A percentile compares a stretch with the other conserved stretches of the same genome.
Conservation (phyloP, 2,329 filamentous ascomycete species). For the Meredithiella fracta region DNA sequence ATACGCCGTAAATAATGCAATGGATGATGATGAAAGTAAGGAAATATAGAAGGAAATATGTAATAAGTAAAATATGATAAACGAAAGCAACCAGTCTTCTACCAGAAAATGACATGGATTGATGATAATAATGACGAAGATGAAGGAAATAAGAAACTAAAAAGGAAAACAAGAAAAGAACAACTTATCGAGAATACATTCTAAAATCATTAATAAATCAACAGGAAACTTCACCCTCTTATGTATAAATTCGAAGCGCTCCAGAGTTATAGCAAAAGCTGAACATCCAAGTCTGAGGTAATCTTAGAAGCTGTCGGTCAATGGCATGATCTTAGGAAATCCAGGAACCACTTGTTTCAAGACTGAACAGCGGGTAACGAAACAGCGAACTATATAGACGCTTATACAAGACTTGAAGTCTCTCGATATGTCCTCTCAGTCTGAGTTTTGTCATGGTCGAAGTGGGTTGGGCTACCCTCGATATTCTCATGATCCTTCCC, state of each 20-base stretch:
- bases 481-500: too few relatives aligned
- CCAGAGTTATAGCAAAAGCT: neutral
- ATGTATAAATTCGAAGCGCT: neutral
- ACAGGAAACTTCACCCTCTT: neutral
- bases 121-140: neutral
- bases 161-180: neutral
- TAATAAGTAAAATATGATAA: neutral
- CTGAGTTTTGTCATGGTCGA: too few relatives aligned
- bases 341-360: neutral
- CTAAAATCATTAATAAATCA: neutral
- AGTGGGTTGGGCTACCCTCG: too few relatives aligned
- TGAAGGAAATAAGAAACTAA: neutral
- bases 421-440: neutral
- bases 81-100: constrained; percentile 4
- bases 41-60: neutral
- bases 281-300: neutral
- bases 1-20: neutral
- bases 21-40: neutral
- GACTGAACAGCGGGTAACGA: neutral
- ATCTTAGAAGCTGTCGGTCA: constrained; percentile 4
- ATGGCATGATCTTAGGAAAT: neutral
- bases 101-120: constrained; percentile 3
- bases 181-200: too few relatives aligned
- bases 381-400: neutral
- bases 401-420: neutral